Conservation (phyloP, 495 filamentous ascomycete species). For the Tuber melanosporum region DNA sequence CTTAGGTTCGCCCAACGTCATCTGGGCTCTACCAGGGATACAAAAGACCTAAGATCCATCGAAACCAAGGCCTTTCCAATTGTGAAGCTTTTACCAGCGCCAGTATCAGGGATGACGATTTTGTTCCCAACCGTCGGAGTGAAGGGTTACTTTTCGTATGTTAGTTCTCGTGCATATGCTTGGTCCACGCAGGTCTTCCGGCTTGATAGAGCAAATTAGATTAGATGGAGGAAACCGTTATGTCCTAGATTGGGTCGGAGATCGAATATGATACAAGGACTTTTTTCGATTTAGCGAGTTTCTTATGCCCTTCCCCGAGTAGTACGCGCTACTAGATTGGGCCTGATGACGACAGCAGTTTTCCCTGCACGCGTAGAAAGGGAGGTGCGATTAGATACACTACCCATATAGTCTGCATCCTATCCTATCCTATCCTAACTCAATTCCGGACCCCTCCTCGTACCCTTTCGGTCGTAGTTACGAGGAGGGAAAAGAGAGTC, state of each 20-base stretch:
- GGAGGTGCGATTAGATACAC: background rate
- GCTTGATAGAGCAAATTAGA: background rate
- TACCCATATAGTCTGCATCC: background rate
- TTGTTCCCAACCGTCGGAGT: slow-evolving; percentile 2
- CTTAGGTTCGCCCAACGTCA: background rate
- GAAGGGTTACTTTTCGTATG: background rate
- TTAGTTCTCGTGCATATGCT: background rate
- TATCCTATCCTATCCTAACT: background rate
- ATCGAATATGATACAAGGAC: background rate
- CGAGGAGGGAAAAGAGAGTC: background rate
- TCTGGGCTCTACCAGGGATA: background rate
- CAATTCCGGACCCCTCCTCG: background rate
- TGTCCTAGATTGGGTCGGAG: background rate
- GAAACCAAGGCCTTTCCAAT: background rate
- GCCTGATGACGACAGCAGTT: background rate
- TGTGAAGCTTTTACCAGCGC: background rate
- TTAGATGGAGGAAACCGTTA: background rate
- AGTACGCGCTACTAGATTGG: background rate
- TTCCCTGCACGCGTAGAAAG: background rate
- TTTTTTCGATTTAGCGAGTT: background rate
- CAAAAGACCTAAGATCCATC: background rate
- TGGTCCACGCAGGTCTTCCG: background rate
- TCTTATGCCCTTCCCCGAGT: background rate
- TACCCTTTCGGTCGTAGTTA: background rate
- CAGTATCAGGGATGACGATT: background rate